These are phyloP conservation scores for Vitis hybrid DNA, from an alignment of 177 flowering plant species.

Conservation along the genomic window DNA sequence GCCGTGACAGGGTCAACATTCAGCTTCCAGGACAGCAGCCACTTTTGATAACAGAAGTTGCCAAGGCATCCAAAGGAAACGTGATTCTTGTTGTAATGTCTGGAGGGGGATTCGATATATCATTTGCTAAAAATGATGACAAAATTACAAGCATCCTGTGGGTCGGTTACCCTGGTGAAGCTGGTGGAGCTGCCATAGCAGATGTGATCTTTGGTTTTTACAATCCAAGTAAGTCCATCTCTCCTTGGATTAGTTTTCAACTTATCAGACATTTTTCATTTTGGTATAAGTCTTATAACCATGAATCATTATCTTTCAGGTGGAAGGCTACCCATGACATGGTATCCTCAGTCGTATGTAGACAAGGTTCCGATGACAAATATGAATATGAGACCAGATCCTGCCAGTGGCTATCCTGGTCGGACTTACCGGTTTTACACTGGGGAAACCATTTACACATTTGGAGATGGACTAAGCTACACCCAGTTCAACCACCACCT, in stretches of 20 bases:
- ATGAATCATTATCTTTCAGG: slow-evolving; percentile 33
- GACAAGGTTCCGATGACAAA: slow-evolving; percentile 89
- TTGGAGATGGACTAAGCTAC: slow-evolving; percentile 93
- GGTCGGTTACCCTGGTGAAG: slow-evolving; percentile 99
- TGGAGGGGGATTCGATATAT: slow-evolving; percentile 85
- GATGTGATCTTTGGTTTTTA: slow-evolving; percentile 82
- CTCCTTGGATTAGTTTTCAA: background rate
- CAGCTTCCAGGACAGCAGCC: slow-evolving; percentile 83
- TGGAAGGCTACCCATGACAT: slow-evolving; percentile 93
- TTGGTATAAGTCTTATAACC: background rate
- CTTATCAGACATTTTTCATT: background rate
- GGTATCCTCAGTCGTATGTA: slow-evolving; percentile 84
- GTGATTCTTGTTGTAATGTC: slow-evolving; percentile 97
- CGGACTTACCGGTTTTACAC: slow-evolving; percentile 88
- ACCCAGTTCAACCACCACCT: slow-evolving; percentile 53
- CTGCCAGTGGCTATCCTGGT: slow-evolving; percentile 83
- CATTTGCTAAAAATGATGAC: slow-evolving; percentile 64
- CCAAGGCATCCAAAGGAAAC: slow-evolving; percentile 81
- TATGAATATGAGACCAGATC: slow-evolving; percentile 94
- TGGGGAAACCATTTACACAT: slow-evolving; percentile 62
- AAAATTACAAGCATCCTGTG: slow-evolving; percentile 81
- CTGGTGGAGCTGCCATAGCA: slow-evolving; percentile 94
- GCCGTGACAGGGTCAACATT: slow-evolving; percentile 63
- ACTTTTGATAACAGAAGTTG: slow-evolving; percentile 53
- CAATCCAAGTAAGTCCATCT: slow-evolving; percentile 75